Evolutionary conservation across 768 basidiomycete species (phyloP).

Genomic region (Xerocomus brunneocitrinus): DNA sequence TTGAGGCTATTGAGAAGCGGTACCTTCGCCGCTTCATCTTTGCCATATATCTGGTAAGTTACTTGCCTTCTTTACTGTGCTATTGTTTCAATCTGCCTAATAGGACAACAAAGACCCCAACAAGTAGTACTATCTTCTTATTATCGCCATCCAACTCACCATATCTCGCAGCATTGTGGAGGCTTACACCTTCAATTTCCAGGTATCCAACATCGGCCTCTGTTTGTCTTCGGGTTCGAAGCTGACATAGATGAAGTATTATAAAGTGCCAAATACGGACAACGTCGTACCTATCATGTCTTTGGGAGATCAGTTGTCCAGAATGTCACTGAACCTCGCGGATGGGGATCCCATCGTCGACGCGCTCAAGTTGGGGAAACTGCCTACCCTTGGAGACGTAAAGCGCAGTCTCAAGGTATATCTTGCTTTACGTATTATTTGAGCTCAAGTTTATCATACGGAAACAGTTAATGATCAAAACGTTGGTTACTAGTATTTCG

Average conservation of each 20-base stretch:
- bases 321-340: conserved; percentile 40
- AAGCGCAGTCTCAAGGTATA: conserved; percentile 75
- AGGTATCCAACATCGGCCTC: conserved; percentile 36
- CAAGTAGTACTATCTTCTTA: conserved; percentile 46
- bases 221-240: neutral
- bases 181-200: conserved; percentile 85
- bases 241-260: conserved; percentile 48
- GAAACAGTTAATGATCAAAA: conserved; percentile 65
- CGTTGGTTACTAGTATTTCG: conserved; percentile 70
- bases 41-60: conserved; percentile 72
- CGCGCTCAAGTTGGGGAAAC: conserved; percentile 54
- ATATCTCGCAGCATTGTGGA: conserved; percentile 62
- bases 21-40: conserved; percentile 85
- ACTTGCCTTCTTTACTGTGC: neutral
- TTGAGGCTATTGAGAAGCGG: conserved; percentile 78
- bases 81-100: conserved; percentile 1
- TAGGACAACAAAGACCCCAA: conserved; percentile 83
- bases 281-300: conserved; percentile 67
- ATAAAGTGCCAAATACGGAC: conserved; percentile 57
- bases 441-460: neutral
- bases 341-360: conserved; percentile 55
- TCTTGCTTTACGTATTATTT: neutral
- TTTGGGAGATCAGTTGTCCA: conserved; percentile 55
- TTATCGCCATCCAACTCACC: conserved; percentile 9
- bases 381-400: conserved; percentile 75